Conservation (phyloP, 768 basidiomycete species). For the Lentinula sp. region DNA sequence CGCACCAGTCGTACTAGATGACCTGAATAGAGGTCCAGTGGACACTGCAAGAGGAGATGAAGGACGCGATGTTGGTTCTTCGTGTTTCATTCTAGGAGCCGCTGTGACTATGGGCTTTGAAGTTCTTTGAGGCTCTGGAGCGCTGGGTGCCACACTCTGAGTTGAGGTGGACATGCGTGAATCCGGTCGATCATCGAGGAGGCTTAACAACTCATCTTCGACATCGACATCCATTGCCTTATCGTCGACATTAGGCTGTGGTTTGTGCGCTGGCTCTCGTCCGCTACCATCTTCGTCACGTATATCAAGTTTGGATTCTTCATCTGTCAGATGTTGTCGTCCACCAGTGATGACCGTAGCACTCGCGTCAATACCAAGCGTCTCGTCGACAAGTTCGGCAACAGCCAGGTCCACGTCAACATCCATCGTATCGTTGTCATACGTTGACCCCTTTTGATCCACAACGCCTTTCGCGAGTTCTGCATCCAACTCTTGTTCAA, state of each 20-base stretch:
- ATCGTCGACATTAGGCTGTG: slow-evolving; percentile 17
- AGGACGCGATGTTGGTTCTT: slow-evolving; percentile 5
- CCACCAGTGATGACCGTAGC: not conserved
- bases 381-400: slow-evolving; percentile 37
- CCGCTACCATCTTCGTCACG: not conserved
- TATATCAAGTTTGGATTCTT: slow-evolving; percentile 4
- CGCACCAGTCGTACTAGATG: not conserved
- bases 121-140: not conserved
- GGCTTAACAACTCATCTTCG: slow-evolving; percentile 64
- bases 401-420: slow-evolving; percentile 37
- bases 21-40: not conserved
- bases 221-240: slow-evolving; percentile 46
- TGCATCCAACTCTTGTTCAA: slow-evolving; percentile 43
- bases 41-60: not conserved
- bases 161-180: slow-evolving; percentile 7
- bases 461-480: slow-evolving; percentile 19
- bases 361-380: slow-evolving; percentile 22
- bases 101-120: not conserved
- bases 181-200: slow-evolving; percentile 49
- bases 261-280: not conserved
- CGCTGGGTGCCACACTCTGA: not conserved
- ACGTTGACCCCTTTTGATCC: slow-evolving; percentile 15
- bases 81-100: not conserved
- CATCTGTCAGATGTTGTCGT: slow-evolving; percentile 10
- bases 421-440: slow-evolving; percentile 27